A percentile compares a stretch with the other conserved stretches of the same genome.
Conservation (phyloP, 2,329 filamentous ascomycete genomes). For the Didymella keratinophila region DNA sequence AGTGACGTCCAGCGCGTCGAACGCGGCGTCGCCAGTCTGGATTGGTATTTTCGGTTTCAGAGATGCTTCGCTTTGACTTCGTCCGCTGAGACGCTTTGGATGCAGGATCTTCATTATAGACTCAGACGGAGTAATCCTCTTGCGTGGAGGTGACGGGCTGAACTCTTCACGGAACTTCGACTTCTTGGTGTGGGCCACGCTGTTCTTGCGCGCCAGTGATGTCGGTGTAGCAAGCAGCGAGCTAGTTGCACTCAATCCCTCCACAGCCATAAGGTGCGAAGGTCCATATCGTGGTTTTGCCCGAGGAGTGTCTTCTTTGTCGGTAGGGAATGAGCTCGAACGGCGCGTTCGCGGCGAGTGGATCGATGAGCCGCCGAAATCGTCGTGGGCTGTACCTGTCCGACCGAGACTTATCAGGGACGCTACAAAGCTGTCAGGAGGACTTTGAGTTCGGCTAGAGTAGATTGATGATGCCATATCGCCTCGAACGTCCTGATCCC, state of each 20-base stretch:
- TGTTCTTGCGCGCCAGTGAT: constrained; percentile 35
- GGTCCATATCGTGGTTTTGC: constrained; percentile 22
- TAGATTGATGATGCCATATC: constrained; percentile 52
- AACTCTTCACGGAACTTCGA: constrained; percentile 50
- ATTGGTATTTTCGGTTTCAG: constrained; percentile 22
- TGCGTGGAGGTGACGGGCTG: constrained; percentile 41
- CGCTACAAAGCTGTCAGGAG: constrained; percentile 41
- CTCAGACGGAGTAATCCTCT: constrained; percentile 33
- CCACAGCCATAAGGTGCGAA: constrained; percentile 17
- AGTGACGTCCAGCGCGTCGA: constrained; percentile 25
- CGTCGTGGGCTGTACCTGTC: constrained; percentile 14
- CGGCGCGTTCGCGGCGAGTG: constrained; percentile 23
- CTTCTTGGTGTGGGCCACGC: constrained; percentile 42
- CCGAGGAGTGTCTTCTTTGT: constrained; percentile 37
- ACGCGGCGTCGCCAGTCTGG: constrained; percentile 30
- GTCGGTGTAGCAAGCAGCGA: constrained; percentile 14
- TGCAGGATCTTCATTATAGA: constrained; percentile 45
- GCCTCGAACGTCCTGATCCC: constrained; percentile 21
- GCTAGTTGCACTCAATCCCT: neutral
- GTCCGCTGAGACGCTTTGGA: constrained; percentile 36
- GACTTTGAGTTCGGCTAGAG: constrained; percentile 50
- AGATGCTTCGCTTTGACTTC: constrained; percentile 45
- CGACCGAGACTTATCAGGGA: constrained; percentile 32
- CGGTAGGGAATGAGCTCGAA: constrained; percentile 35
- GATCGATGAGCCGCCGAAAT: constrained; percentile 19